Evolutionary conservation across 805 yeast species (phyloP).

Genomic region (Metschnikowia anglica): DNA sequence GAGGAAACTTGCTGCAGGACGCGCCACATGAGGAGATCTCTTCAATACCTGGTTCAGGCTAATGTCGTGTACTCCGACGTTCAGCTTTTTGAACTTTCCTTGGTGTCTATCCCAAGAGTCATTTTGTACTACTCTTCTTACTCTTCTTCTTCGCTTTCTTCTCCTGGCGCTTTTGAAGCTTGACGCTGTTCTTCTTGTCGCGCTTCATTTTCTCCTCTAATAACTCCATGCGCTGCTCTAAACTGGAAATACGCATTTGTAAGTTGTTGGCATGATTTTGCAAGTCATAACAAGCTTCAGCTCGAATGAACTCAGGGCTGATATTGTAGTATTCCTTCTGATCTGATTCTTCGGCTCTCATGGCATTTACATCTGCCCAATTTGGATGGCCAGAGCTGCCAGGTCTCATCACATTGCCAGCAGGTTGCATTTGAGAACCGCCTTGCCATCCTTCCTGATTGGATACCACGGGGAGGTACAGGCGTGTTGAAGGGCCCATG

Average conservation of each 20-base stretch:
- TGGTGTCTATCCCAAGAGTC: too few relatives aligned
- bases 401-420: neutral
- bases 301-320: constrained; percentile 7
- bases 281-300: constrained; percentile 30
- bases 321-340: neutral
- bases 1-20: neutral
- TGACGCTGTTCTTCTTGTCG: constrained; percentile 5
- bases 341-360: neutral
- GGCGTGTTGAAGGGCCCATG: neutral
- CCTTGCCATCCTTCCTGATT: constrained; percentile 7
- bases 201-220: constrained; percentile 12
- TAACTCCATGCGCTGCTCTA: constrained; percentile 14
- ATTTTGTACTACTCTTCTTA: constrained; percentile 4
- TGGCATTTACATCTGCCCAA: constrained; percentile 3
- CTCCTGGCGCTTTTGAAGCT: constrained; percentile 10
- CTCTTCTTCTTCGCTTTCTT: constrained; percentile 10
- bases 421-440: neutral
- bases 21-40: too few relatives aligned
- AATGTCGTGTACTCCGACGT: too few relatives aligned
- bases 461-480: constrained; percentile 2
- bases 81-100: too few relatives aligned
- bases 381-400: neutral
- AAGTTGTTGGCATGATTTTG: constrained; percentile 32
- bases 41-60: too few relatives aligned
- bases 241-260: constrained; percentile 24